A percentile compares a stretch with the other conserved stretches of the same genome.
phyloP scores from a whole-genome alignment of 805 yeast genomes.

The Yarrowia osloensis region DNA sequence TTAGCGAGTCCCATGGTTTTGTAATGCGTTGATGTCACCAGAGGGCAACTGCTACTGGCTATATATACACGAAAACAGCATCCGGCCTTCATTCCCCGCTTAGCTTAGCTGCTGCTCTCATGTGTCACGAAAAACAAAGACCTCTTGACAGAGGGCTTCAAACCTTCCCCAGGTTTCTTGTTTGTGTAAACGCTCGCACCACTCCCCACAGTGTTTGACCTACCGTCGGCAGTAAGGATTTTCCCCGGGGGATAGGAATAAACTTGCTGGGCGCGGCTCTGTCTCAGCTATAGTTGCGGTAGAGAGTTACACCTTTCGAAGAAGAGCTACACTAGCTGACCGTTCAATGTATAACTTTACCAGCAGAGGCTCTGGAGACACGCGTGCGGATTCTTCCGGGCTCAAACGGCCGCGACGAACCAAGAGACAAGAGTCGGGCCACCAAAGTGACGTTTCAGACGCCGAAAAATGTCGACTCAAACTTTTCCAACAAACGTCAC shows the following conservation, averaged over 20 bases:
- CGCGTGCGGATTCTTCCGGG: too few species aligned
- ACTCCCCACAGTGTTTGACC: background rate
- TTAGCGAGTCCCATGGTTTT: constrained; percentile 2
- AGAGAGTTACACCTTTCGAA: background rate
- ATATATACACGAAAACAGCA: background rate
- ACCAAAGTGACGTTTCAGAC: too few species aligned
- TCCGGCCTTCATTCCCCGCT: background rate
- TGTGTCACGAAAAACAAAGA: background rate
- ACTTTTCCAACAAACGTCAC: background rate
- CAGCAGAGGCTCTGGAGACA: too few species aligned
- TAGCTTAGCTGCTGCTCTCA: background rate
- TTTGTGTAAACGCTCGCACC: background rate
- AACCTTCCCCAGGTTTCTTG: constrained; percentile 9
- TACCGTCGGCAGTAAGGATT: background rate
- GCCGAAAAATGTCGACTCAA: background rate
- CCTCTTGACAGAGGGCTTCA: background rate
- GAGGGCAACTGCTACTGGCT: background rate
- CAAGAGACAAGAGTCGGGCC: too few species aligned
- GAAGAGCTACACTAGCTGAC: background rate
- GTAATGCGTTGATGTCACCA: background rate
- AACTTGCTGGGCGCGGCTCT: background rate
- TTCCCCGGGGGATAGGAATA: background rate
- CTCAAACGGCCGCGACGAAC: too few species aligned
- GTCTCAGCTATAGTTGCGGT: background rate
- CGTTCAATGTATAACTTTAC: background rate